These are phyloP conservation scores for Eruca vesicaria DNA, from an alignment of 441 rosid genomes.

Conservation along the genomic window DNA sequence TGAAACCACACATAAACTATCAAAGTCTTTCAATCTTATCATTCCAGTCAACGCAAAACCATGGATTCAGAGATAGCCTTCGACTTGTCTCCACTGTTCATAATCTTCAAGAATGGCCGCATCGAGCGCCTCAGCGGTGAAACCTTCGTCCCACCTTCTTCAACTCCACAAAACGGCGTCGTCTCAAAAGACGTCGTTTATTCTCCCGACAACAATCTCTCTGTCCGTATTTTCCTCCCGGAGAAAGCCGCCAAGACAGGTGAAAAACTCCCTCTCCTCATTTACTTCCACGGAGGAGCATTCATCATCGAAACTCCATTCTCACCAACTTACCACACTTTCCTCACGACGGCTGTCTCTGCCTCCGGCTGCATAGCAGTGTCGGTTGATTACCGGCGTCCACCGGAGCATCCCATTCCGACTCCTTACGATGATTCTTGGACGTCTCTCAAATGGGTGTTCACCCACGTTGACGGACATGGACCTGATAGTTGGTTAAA, in stretches of 20 bases:
- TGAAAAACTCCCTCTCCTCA: conserved; percentile 53
- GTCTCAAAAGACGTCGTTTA: conserved; percentile 51
- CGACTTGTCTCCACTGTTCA: conserved; percentile 23
- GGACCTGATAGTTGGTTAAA: conserved; percentile 56
- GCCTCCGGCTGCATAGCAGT: conserved; percentile 42
- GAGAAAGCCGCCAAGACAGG: conserved; percentile 13
- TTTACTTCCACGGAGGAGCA: conserved; percentile 67
- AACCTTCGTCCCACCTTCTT: conserved; percentile 41
- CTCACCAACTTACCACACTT: conserved; percentile 41
- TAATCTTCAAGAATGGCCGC: conserved; percentile 49
- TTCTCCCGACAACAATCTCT: conserved; percentile 40
- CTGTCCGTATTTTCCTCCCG: conserved; percentile 53
- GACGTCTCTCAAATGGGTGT: conserved; percentile 50
- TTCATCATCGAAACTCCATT: conserved; percentile 46
- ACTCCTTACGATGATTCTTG: conserved; percentile 43
- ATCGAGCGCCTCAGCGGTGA: conserved; percentile 46
- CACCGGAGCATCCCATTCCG: conserved; percentile 51
- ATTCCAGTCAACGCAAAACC: background rate
- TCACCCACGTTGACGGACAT: conserved; percentile 35
- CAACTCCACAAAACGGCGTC: conserved; percentile 44
- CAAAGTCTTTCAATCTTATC: background rate
- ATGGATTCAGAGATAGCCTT: conserved; percentile 30
- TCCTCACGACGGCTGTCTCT: conserved; percentile 38
- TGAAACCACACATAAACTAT: background rate
- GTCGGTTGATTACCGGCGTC: conserved; percentile 52